phyloP scores from a whole-genome alignment of 257 asterid species.

The Catharanthus roseus region DNA sequence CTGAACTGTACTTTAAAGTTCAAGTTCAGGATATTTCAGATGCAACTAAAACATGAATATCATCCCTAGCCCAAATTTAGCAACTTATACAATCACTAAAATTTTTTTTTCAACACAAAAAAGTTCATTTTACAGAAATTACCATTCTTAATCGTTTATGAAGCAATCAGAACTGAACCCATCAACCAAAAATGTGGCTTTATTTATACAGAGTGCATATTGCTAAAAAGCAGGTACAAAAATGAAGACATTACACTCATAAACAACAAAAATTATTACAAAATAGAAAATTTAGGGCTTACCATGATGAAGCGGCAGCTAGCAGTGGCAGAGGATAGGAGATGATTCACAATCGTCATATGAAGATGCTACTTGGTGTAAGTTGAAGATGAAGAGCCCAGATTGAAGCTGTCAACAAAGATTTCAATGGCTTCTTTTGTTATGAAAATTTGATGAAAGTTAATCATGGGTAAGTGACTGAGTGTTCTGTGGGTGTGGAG shows the following conservation, averaged over 20 bases:
- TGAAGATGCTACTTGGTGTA: neutral
- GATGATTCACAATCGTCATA: slow-evolving; percentile 23
- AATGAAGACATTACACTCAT: neutral
- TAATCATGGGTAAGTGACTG: neutral
- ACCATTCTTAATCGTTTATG: neutral
- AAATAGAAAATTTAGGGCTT: neutral
- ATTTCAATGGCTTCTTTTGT: neutral
- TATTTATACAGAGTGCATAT: neutral
- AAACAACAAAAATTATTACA: neutral
- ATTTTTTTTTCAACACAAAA: neutral
- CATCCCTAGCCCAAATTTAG: neutral
- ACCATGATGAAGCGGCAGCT: slow-evolving; percentile 30
- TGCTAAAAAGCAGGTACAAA: neutral
- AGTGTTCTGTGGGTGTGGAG: neutral
- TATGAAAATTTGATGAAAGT: neutral
- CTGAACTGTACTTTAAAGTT: neutral
- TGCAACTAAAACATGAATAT: neutral
- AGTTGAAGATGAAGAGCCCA: neutral
- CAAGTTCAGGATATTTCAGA: neutral
- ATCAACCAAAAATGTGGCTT: neutral
- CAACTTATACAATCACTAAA: neutral
- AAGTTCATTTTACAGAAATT: neutral
- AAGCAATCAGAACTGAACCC: neutral
- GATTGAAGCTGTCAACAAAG: neutral
- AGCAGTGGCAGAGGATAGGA: slow-evolving; percentile 19